These are phyloP conservation scores for Leptodontidium sp. DNA, from an alignment of 2,329 filamentous ascomycete genomes.

Conservation along the genomic window DNA sequence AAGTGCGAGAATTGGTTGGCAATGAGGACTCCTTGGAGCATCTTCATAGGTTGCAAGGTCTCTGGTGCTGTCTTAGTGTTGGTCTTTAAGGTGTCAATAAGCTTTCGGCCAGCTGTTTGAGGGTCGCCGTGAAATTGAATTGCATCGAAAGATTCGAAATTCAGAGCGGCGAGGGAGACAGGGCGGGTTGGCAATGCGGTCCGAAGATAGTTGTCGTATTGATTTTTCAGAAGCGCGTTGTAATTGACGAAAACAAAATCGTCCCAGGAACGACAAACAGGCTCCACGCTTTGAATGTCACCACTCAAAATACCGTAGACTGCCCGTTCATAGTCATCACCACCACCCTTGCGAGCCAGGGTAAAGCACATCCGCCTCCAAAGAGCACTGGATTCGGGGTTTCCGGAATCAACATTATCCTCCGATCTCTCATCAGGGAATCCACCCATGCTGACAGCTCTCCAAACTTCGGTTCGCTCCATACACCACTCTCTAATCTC, in stretches of 20 bases:
- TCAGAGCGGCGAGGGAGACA: slow-evolving; percentile 61
- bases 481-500: slow-evolving; percentile 87
- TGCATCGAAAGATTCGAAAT: slow-evolving; percentile 71
- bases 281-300: slow-evolving; percentile 79
- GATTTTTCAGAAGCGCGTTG: slow-evolving; percentile 81
- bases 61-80: slow-evolving; percentile 64
- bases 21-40: slow-evolving; percentile 79
- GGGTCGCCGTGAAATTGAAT: slow-evolving; percentile 67
- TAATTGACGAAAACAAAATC: slow-evolving; percentile 88
- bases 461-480: slow-evolving; percentile 87
- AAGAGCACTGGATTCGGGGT: slow-evolving; percentile 61
- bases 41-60: slow-evolving; percentile 72
- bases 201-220: slow-evolving; percentile 78
- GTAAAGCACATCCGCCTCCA: slow-evolving; percentile 83
- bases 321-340: slow-evolving; percentile 82
- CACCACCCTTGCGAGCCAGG: slow-evolving; percentile 72
- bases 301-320: slow-evolving; percentile 92
- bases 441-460: slow-evolving; percentile 82
- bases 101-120: slow-evolving; percentile 59
- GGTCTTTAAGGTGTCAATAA: slow-evolving; percentile 68
- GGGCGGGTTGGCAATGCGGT: slow-evolving; percentile 61
- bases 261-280: slow-evolving; percentile 81
- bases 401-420: slow-evolving; percentile 54
- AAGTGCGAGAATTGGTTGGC: slow-evolving; percentile 66
- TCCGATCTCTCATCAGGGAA: slow-evolving; percentile 63